Conservation (phyloP, 345 rosid genomes). For the Bruguiera sexangula region DNA sequence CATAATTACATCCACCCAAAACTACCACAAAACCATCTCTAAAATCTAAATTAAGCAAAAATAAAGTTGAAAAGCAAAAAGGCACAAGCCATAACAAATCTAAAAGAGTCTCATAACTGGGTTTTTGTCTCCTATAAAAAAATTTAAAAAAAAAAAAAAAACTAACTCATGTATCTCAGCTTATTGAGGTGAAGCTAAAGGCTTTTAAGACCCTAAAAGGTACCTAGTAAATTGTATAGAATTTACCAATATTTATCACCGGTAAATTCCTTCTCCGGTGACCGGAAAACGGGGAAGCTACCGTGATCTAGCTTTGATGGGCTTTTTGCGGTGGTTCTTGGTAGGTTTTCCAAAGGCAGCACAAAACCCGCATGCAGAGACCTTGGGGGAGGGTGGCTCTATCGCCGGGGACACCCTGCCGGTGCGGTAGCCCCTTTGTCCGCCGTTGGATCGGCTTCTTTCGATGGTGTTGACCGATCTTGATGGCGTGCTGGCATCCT, state of each 20-base stretch:
- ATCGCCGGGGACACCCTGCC: constrained; percentile 79
- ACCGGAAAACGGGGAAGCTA: constrained; percentile 21
- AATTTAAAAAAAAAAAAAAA: background rate
- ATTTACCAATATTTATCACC: constrained; percentile 6
- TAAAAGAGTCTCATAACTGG: background rate
- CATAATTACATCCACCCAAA: constrained; percentile 28
- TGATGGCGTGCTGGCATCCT: constrained; percentile 37
- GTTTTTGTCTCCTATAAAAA: no score
- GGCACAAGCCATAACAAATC: background rate
- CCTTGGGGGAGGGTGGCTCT: constrained; percentile 90
- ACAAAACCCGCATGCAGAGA: constrained; percentile 83
- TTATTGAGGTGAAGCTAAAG: constrained; percentile 25
- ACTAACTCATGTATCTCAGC: constrained; percentile 19
- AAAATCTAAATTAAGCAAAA: background rate
- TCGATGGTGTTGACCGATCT: constrained; percentile 39
- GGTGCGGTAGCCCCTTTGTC: constrained; percentile 62
- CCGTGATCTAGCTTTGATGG: constrained; percentile 59
- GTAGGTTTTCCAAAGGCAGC: constrained; percentile 48
- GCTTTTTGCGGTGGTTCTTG: constrained; percentile 45
- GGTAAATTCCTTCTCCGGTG: constrained; percentile 22
- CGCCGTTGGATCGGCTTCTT: constrained; percentile 85
- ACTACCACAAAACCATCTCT: constrained; percentile 4
- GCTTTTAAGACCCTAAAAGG: background rate
- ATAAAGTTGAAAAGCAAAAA: background rate
- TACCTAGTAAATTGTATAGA: no score